Evolutionary conservation across 208 protist genomes (phyloP).

Genomic region (Acanthamoeba lenticulata): DNA sequence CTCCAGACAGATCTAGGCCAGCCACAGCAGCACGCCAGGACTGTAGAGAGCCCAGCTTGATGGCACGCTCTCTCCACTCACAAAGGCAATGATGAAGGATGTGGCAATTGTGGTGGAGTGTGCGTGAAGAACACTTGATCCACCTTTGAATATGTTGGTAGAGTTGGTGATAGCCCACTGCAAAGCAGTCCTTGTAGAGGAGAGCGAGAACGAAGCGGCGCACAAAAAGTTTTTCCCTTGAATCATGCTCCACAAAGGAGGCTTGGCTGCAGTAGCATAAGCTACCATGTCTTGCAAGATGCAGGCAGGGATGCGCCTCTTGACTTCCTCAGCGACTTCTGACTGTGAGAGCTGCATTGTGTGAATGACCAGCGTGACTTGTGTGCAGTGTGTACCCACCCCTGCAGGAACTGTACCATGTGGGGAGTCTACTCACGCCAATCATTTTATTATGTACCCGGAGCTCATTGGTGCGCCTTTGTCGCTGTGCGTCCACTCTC

Average conservation of each 20-base stretch:
- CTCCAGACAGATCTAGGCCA: background rate
- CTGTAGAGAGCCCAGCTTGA: background rate
- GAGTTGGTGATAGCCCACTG: background rate
- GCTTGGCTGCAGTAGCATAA: slow-evolving; percentile 5
- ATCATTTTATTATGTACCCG: slow-evolving; percentile 17
- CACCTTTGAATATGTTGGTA: background rate
- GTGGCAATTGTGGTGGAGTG: background rate
- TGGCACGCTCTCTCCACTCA: background rate
- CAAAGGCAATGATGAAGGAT: background rate
- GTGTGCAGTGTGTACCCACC: background rate
- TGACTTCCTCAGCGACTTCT: background rate
- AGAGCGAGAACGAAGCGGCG: background rate
- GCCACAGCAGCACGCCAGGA: background rate
- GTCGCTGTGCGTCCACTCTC: too few relatives aligned
- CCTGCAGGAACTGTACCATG: background rate
- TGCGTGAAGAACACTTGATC: background rate
- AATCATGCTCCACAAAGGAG: slow-evolving; percentile 13
- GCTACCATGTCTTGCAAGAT: slow-evolving; percentile 15
- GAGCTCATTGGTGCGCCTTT: background rate
- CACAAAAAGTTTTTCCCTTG: background rate
- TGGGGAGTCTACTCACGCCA: background rate
- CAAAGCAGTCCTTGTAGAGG: background rate
- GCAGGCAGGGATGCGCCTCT: background rate
- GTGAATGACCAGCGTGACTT: background rate
- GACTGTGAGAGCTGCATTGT: slow-evolving; percentile 5